Percentiles rank a stretch among this genome's conserved stretches.
These are phyloP conservation scores for Saturnispora kantuleensis DNA, from an alignment of 805 yeast species.

Conservation along the genomic window DNA sequence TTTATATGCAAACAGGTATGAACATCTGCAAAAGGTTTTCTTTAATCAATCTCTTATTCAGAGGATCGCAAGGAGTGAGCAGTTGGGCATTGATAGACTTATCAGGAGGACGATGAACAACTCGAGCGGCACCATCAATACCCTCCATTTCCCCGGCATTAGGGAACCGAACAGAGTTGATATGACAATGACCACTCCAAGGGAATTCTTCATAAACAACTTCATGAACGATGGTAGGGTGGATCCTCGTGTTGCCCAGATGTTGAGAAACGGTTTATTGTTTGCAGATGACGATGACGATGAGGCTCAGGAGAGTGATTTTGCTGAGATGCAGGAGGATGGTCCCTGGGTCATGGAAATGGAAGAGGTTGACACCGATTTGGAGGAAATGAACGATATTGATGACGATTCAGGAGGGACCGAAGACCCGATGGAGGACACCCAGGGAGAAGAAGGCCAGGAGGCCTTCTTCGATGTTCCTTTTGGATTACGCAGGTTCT, in stretches of 20 bases:
- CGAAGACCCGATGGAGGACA: background rate
- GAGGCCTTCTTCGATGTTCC: background rate
- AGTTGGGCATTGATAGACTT: slow-evolving; percentile 6
- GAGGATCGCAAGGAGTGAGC: slow-evolving; percentile 9
- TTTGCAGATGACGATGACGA: slow-evolving; percentile 14
- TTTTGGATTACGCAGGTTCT: no score
- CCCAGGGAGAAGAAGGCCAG: background rate
- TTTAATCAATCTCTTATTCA: slow-evolving; percentile 33
- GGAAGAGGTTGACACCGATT: background rate
- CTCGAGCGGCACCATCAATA: slow-evolving; percentile 8
- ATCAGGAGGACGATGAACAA: slow-evolving; percentile 5
- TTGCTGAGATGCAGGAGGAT: background rate
- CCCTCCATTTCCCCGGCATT: slow-evolving; percentile 18
- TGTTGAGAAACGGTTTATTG: slow-evolving; percentile 6
- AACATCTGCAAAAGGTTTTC: slow-evolving; percentile 50
- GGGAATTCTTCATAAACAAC: slow-evolving; percentile 2
- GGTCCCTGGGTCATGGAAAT: background rate
- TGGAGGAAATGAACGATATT: background rate
- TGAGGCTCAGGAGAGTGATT: slow-evolving; percentile 14
- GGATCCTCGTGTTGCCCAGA: slow-evolving; percentile 6
- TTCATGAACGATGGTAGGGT: slow-evolving; percentile 3
- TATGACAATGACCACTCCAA: slow-evolving; percentile 15
- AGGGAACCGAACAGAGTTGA: slow-evolving; percentile 18
- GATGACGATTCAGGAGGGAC: background rate
- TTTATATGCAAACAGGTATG: slow-evolving; percentile 43